phyloP scores from a whole-genome alignment of 345 rosid species.

The Corymbia maculata region DNA sequence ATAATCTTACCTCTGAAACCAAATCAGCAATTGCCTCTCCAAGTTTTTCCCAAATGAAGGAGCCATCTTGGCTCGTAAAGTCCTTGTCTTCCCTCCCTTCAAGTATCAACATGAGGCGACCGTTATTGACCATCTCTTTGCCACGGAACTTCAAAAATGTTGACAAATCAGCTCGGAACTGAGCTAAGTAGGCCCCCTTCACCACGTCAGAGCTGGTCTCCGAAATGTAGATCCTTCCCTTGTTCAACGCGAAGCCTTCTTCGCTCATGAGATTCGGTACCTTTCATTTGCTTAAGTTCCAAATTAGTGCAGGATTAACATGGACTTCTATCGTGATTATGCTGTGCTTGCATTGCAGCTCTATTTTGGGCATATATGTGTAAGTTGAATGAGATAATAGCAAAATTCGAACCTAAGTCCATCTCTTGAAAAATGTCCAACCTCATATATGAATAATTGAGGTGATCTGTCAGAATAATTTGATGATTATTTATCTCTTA shows the following conservation, averaged over 20 bases:
- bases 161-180: slow-evolving; percentile 7
- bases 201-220: slow-evolving; percentile 5
- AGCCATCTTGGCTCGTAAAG: neutral
- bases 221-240: slow-evolving; percentile 8
- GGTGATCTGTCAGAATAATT: neutral
- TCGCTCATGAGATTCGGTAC: neutral
- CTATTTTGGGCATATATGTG: neutral
- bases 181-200: slow-evolving; percentile 4
- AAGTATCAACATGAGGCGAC: slow-evolving; percentile 1
- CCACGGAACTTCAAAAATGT: slow-evolving; percentile 3
- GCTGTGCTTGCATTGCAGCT: neutral
- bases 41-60: neutral
- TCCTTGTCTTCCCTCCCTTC: neutral
- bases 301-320: neutral
- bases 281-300: neutral
- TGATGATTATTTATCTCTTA: neutral
- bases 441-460: neutral
- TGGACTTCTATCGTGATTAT: neutral
- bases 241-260: slow-evolving; percentile 5
- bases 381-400: neutral
- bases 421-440: neutral
- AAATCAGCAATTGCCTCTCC: neutral
- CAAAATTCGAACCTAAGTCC: neutral
- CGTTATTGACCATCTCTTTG: slow-evolving; percentile 6
- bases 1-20: neutral